Evolutionary conservation across 2,329 filamentous ascomycete genomes (phyloP).

Genomic region (Lecanicillium sp.): DNA sequence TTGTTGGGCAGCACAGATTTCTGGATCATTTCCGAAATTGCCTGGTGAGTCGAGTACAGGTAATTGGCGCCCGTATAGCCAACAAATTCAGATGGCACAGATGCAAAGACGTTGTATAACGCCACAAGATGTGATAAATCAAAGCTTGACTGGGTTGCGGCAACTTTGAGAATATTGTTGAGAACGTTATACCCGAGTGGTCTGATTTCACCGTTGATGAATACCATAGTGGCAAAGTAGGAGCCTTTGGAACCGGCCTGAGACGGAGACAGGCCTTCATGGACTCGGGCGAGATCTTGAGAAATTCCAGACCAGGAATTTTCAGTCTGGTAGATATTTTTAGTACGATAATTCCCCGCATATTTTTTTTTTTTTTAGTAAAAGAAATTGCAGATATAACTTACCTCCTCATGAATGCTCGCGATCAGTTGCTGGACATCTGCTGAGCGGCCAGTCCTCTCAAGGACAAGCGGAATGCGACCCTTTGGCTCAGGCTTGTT

Average conservation of each 20-base stretch:
- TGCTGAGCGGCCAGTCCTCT: background rate
- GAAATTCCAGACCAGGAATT: background rate
- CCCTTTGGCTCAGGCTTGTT: background rate
- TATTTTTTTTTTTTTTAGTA: background rate
- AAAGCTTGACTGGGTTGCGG: background rate
- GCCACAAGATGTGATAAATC: background rate
- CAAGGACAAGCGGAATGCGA: background rate
- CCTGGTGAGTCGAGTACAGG: background rate
- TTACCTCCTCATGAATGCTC: background rate
- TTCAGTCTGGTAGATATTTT: background rate
- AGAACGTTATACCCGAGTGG: background rate
- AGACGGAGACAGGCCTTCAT: background rate
- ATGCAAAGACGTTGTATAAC: background rate
- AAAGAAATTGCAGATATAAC: background rate
- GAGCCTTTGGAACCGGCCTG: background rate
- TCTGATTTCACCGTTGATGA: background rate
- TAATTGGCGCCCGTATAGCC: background rate
- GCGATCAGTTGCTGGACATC: background rate
- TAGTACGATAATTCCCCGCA: background rate
- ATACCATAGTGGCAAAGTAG: background rate
- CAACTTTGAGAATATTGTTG: slow-evolving; percentile 2
- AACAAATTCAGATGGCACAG: background rate
- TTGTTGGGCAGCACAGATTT: background rate
- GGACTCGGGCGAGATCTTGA: background rate
- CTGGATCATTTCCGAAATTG: background rate